These are phyloP conservation scores for Rhododendron ovatum DNA, from an alignment of 148 eudicot species.

Conservation along the genomic window DNA sequence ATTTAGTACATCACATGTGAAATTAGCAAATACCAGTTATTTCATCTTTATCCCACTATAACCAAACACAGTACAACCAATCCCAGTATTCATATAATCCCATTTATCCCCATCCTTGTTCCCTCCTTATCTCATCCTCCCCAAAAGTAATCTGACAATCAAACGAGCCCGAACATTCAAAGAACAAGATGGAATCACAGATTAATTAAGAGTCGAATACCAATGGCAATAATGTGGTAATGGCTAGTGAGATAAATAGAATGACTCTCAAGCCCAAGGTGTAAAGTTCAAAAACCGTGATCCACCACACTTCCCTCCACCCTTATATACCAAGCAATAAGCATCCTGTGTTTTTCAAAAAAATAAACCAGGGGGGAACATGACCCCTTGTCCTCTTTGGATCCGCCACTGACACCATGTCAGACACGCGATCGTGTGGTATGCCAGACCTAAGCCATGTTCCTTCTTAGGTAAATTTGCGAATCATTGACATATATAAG, in stretches of 20 bases:
- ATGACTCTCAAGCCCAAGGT: no score
- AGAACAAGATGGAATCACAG: not conserved
- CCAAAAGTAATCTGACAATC: not conserved
- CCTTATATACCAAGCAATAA: no score
- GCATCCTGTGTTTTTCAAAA: no score
- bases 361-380: no score
- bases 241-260: no score
- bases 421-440: not conserved
- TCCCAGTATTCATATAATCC: not conserved
- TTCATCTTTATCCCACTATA: not conserved
- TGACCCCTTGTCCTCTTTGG: no score
- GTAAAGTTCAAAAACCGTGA: no score
- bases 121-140: not conserved
- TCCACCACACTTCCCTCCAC: no score
- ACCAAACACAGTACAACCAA: not conserved
- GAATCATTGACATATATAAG: not conserved
- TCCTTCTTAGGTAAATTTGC: not conserved
- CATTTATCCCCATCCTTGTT: not conserved
- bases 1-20: not conserved
- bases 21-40: not conserved
- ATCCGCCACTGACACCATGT: no score
- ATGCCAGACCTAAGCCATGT: not conserved
- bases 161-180: not conserved
- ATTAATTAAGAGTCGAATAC: not conserved
- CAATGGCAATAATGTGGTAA: no score